phyloP scores from a whole-genome alignment of 768 basidiomycete genomes.

The Pisolithus albus region DNA sequence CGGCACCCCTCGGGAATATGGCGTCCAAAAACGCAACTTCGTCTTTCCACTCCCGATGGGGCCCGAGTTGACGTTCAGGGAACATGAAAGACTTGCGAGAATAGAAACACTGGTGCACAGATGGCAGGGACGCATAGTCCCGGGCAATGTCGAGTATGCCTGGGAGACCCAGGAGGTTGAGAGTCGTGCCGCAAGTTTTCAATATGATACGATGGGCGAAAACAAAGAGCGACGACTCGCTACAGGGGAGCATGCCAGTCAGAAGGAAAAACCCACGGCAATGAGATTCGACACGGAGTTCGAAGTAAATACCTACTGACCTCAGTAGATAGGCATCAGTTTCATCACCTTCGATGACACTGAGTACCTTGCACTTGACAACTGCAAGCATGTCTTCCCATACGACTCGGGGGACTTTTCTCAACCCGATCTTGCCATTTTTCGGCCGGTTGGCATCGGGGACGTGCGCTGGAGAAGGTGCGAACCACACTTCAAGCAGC shows the following conservation, averaged over 20 bases:
- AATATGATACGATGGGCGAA: slow-evolving; percentile 93
- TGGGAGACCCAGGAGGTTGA: slow-evolving; percentile 92
- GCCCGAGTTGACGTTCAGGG: slow-evolving; percentile 89
- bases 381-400: slow-evolving; percentile 99
- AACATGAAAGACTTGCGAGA: slow-evolving; percentile 99
- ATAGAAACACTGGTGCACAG: slow-evolving; percentile 91
- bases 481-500: slow-evolving; percentile 96
- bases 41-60: slow-evolving; percentile 88
- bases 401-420: slow-evolving; percentile 61
- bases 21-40: slow-evolving; percentile 90
- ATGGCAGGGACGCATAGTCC: slow-evolving; percentile 52
- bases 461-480: slow-evolving; percentile 61
- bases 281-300: not conserved
- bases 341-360: slow-evolving; percentile 80
- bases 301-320: slow-evolving; percentile 39
- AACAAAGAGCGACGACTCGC: slow-evolving; percentile 96
- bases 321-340: slow-evolving; percentile 94
- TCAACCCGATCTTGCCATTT: slow-evolving; percentile 59
- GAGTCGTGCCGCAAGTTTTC: slow-evolving; percentile 98
- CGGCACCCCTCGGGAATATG: slow-evolving; percentile 82
- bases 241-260: slow-evolving; percentile 26
- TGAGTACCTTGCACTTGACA: slow-evolving; percentile 94
- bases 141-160: slow-evolving; percentile 92
- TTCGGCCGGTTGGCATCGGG: slow-evolving; percentile 35
- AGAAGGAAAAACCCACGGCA: not conserved